phyloP scores from a whole-genome alignment of 352 stramenopile genomes.

The Globisporangium viniferum region DNA sequence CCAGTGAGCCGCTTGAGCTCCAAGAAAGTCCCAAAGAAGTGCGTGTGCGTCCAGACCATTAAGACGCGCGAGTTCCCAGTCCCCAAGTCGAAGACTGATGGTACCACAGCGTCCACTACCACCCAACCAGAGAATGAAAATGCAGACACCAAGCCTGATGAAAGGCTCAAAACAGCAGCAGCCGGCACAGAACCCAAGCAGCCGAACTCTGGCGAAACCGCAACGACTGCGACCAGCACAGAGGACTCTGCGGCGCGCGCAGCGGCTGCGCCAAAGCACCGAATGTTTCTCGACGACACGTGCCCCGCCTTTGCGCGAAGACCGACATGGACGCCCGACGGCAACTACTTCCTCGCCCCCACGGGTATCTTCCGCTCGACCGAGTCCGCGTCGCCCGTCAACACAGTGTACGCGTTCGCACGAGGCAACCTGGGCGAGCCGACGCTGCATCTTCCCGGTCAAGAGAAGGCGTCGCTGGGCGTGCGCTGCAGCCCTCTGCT shows the following conservation, averaged over 20 bases:
- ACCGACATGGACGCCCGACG: constrained; percentile 91
- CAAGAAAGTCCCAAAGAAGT: constrained; percentile 76
- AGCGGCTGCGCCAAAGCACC: constrained; percentile 44
- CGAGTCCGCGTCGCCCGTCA: constrained; percentile 37
- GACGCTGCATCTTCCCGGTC: constrained; percentile 88
- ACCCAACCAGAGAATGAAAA: neutral
- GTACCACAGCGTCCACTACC: neutral
- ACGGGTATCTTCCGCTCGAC: constrained; percentile 66
- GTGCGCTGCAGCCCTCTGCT: constrained; percentile 93
- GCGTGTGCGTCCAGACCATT: constrained; percentile 69
- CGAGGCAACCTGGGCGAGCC: constrained; percentile 90
- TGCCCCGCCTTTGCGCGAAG: constrained; percentile 94
- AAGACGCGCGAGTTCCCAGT: constrained; percentile 68
- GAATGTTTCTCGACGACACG: constrained; percentile 93
- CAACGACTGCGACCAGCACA: neutral
- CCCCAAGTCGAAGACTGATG: neutral
- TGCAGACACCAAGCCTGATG: constrained; percentile 2
- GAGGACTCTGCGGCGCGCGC: constrained; percentile 6
- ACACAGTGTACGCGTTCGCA: constrained; percentile 94
- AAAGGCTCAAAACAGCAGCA: constrained; percentile 12
- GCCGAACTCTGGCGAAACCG: neutral
- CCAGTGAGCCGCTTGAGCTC: constrained; percentile 33
- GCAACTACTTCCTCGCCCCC: constrained; percentile 89
- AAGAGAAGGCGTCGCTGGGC: constrained; percentile 92
- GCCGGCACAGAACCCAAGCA: constrained; percentile 4